A percentile compares a stretch with the other conserved stretches of the same genome.
Evolutionary conservation across 148 eudicot species (phyloP).

Genomic region (Chenopodium formosanum): DNA sequence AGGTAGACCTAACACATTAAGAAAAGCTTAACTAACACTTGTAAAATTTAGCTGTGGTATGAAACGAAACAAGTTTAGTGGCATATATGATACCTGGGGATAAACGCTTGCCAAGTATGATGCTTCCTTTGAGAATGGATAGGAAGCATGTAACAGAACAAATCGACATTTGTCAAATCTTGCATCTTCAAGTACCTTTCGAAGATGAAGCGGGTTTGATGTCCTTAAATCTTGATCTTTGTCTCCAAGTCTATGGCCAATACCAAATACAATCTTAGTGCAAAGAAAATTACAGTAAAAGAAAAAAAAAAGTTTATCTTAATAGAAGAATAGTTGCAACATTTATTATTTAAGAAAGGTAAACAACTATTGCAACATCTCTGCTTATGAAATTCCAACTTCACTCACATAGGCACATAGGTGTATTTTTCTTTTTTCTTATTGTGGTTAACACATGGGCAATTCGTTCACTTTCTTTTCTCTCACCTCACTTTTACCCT

Average conservation of each 20-base stretch:
- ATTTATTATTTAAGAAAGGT: no score
- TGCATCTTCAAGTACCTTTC: conserved; percentile 75
- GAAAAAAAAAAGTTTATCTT: neutral
- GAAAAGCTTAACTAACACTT: conserved; percentile 3
- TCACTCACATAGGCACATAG: no score
- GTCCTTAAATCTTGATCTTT: conserved; percentile 84
- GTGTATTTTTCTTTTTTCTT: no score
- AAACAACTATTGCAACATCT: no score
- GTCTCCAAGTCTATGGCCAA: conserved; percentile 73
- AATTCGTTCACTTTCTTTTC: no score
- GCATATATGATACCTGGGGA: conserved; percentile 51
- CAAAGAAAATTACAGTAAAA: neutral
- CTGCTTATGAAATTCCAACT: no score
- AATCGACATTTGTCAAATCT: conserved; percentile 67
- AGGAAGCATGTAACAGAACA: conserved; percentile 91
- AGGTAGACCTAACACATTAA: conserved; percentile 62
- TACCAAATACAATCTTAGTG: conserved; percentile 1
- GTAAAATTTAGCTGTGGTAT: conserved; percentile 7
- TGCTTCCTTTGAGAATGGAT: conserved; percentile 96
- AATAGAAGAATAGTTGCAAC: neutral
- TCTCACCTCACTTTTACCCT: no score
- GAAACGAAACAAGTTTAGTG: neutral
- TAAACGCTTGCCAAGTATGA: conserved; percentile 89
- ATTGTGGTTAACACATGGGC: no score
- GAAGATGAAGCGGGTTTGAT: conserved; percentile 92